phyloP scores from a whole-genome alignment of 495 filamentous ascomycete species.

The Neurospora sp. region DNA sequence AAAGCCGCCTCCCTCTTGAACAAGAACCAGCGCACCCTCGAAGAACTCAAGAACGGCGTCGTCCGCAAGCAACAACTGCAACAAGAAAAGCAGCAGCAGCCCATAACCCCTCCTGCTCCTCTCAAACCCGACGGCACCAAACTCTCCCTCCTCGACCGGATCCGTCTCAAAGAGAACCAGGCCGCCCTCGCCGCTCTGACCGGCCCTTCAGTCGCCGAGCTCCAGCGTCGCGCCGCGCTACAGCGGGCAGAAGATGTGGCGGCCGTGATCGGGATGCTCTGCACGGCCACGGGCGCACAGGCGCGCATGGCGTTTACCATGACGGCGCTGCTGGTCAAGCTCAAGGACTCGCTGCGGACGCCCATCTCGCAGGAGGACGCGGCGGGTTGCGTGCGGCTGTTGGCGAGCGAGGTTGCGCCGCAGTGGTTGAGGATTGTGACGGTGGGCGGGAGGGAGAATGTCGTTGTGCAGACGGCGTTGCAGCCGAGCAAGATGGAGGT shows the following conservation, averaged over 20 bases:
- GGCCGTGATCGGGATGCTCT: constrained; percentile 48
- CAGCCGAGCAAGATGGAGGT: constrained; percentile 34
- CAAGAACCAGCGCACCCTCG: constrained; percentile 51
- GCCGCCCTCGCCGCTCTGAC: constrained; percentile 29
- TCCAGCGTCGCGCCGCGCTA: constrained; percentile 47
- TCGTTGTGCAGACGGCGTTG: constrained; percentile 43
- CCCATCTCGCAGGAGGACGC: constrained; percentile 53
- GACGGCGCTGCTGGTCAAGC: constrained; percentile 44
- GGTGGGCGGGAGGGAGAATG: constrained; percentile 44
- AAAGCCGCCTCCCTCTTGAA: constrained; percentile 35
- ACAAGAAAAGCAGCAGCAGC: constrained; percentile 5
- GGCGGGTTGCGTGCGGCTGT: constrained; percentile 40
- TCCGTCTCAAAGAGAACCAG: constrained; percentile 48
- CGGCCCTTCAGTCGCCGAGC: constrained; percentile 34
- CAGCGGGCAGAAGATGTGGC: constrained; percentile 52
- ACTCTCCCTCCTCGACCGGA: constrained; percentile 49
- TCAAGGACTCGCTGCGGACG: constrained; percentile 51
- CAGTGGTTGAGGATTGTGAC: constrained; percentile 51
- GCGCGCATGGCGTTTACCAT: constrained; percentile 49
- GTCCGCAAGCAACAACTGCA: constrained; percentile 33
- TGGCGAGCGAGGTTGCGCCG: constrained; percentile 50
- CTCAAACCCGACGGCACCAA: constrained; percentile 25
- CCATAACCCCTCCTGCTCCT: constrained; percentile 4
- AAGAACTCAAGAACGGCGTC: constrained; percentile 47
- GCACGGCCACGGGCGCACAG: constrained; percentile 25